Base-by-base conservation (phyloP, 176 grass and related monocot species). In the Musa itinerans region DNA sequence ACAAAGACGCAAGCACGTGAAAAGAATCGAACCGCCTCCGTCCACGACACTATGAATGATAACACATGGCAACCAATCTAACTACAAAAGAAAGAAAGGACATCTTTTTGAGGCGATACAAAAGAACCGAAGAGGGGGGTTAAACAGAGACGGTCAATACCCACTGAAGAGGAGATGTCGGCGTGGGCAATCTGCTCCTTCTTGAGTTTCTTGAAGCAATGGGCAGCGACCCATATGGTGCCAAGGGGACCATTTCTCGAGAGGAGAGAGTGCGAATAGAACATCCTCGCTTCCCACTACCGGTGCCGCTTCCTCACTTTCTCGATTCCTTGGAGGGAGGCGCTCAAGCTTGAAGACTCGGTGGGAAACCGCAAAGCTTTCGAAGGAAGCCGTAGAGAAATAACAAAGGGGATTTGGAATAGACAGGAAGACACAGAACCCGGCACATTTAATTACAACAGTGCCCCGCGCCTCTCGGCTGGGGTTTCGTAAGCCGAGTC, bases 161-260 rank as follows among this genome's bases (percentile, higher is more conserved):
- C 96, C 1, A 95, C 59, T 52, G 81, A 81, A 68, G 96, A 85
- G 70, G 77, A 54, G 75, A 99, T 84, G 71, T 92, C 76, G 23
- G 83, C 84, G 75, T 79, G 22, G 14, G 23, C 54, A 63, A 99
- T 84, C 72, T 92, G 76, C 27, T 89, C 78, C 86, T 69, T 80
- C 71, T 52, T 88, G 65, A 99, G 91, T 81, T 83, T 86, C 63
- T 77, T 69, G 73, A 83, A 75, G 59, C 83, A 78, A 78, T 80
- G 76, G 6, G 86, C 84, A 17, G 86, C 85, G 52, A 80, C 75
- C 96, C 96, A 99, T 76, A 92, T 75, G 63, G 81, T 65, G 4
- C 73, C 50, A 21, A 99, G 64, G 29, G 78, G 56, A 14, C 96
- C 96, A 56, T 99, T 89, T 74, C 19, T 77, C n/a, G 72, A 83